These are phyloP conservation scores for Sclerotinia sclerotiorum DNA, from an alignment of 2,329 filamentous ascomycete genomes.

Conservation along the genomic window DNA sequence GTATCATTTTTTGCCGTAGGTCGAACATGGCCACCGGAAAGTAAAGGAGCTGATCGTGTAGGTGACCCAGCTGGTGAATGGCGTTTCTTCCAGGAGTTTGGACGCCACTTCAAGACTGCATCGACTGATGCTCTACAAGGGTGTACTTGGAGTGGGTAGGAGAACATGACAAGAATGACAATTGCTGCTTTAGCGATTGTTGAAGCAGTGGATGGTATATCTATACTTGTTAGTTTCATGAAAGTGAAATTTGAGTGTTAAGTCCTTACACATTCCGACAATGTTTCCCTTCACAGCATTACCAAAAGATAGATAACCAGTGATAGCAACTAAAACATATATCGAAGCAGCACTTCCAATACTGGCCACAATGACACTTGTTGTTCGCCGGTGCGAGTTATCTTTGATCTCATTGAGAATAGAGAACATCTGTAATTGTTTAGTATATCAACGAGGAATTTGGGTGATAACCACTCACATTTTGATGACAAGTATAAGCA, in stretches of 20 bases:
- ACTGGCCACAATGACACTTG: slow-evolving; percentile 75
- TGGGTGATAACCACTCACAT: slow-evolving; percentile 54
- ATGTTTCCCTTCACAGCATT: slow-evolving; percentile 90
- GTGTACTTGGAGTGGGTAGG: slow-evolving; percentile 91
- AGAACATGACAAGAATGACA: slow-evolving; percentile 93
- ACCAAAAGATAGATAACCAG: slow-evolving; percentile 93
- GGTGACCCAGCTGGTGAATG: slow-evolving; percentile 41
- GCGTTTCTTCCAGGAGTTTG: slow-evolving; percentile 46
- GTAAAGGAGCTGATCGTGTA: slow-evolving; percentile 43
- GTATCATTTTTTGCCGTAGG: slow-evolving; percentile 53
- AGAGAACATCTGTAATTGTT: slow-evolving; percentile 80
- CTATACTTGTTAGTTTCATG: slow-evolving; percentile 40
- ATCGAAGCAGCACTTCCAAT: slow-evolving; percentile 86
- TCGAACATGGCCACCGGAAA: slow-evolving; percentile 47
- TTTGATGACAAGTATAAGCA: slow-evolving; percentile 99
- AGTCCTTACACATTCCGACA: slow-evolving; percentile 76
- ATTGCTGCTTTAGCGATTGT: slow-evolving; percentile 95
- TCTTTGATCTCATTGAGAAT: slow-evolving; percentile 93
- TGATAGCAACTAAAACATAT: slow-evolving; percentile 89
- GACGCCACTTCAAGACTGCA: slow-evolving; percentile 91
- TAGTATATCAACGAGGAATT: slow-evolving; percentile 29
- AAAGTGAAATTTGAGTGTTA: slow-evolving; percentile 10
- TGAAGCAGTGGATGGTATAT: slow-evolving; percentile 73
- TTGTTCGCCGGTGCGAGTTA: slow-evolving; percentile 70
- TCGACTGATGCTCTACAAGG: slow-evolving; percentile 94